phyloP scores from a whole-genome alignment of 2,329 filamentous ascomycete species.

The Cladorrhinum sp. region DNA sequence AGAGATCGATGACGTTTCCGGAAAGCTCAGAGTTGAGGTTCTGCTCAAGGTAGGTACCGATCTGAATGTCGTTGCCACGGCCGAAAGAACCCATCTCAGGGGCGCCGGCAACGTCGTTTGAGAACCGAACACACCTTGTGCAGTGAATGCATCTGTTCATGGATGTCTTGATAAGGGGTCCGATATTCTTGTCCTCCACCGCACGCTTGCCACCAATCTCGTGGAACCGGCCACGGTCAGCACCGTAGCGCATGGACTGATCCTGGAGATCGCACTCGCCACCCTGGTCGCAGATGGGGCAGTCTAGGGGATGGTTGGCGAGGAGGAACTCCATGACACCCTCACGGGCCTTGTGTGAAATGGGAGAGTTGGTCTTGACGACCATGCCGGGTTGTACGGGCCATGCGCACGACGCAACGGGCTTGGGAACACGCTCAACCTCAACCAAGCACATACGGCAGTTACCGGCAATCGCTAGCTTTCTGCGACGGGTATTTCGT shows the following conservation, averaged over 20 bases:
- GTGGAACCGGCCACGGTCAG: constrained; percentile 94
- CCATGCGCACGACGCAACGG: constrained; percentile 97
- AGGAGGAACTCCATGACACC: constrained; percentile 99
- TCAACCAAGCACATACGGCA: constrained; percentile 99
- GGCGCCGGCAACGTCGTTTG: constrained; percentile 94
- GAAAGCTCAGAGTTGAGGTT: constrained; percentile 93
- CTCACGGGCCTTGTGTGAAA: constrained; percentile 96
- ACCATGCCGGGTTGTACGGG: constrained; percentile 98
- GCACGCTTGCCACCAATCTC: constrained; percentile 94
- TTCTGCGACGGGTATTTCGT: constrained; percentile 53
- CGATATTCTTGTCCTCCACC: constrained; percentile 99
- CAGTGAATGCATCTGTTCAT: constrained; percentile 99
- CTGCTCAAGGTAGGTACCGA: constrained; percentile 94
- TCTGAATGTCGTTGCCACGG: constrained; percentile 95
- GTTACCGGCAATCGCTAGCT: constrained; percentile 98
- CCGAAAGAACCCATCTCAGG: constrained; percentile 92
- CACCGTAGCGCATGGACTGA: constrained; percentile 98
- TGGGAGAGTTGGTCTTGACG: constrained; percentile 94
- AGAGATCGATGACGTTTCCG: constrained; percentile 96
- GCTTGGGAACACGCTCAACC: constrained; percentile 93
- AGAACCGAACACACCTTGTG: constrained; percentile 95
- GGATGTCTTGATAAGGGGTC: constrained; percentile 95
- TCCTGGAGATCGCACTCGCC: constrained; percentile 99
- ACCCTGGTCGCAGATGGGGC: constrained; percentile 97
- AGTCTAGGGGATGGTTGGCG: constrained; percentile 93